Base-by-base conservation (phyloP, 257 asterid genomes). In the Rhazya stricta region DNA sequence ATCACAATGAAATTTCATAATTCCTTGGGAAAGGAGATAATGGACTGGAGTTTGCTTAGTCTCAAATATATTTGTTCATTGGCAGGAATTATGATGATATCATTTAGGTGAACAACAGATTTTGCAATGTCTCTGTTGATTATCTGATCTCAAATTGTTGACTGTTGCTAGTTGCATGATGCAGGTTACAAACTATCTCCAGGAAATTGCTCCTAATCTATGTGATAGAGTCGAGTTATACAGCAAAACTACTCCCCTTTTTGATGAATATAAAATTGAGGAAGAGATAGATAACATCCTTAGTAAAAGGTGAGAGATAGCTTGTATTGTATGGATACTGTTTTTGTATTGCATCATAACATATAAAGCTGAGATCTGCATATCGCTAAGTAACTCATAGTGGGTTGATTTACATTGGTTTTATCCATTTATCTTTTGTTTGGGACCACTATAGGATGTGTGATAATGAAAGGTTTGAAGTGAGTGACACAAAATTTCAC, bases 151-250 rank as follows among this genome's bases (percentile, higher is more conserved):
- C 77, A 45, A 50, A 61, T 60, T 56, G 30, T 76, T 85, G 76
- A 82, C 85, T 76, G 72, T 71, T 81, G 60, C 77, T 67, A 46
- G 75, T 62, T 69, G 1, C 18, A 39, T 41, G 18, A 41, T 60
- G 67, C 91, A 94, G 99, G 97, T 92, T 85, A 91, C 97, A 82
- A 94, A 89, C 89, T 95, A 95, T 91, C 98, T 95, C 74, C 96
- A 91, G 83, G 97, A 88, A 69, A 88, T 92, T 74, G 99, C 97
- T 77, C 98, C 97, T 23, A 72, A 89, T 81, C 99, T 95, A 68
- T 92, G 97, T 88, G 94, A 88, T 74, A 82, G 99, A 85, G 87
- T 95, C 45, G 98, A 92, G 84, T 84, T 95, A 78, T 89, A 91
- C 85, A 78, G 75, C 83, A 89, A 86, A 84, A 80, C 86, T 69